Conservation (phyloP, 2,329 filamentous ascomycete genomes). For the Trichoderma sp. region DNA sequence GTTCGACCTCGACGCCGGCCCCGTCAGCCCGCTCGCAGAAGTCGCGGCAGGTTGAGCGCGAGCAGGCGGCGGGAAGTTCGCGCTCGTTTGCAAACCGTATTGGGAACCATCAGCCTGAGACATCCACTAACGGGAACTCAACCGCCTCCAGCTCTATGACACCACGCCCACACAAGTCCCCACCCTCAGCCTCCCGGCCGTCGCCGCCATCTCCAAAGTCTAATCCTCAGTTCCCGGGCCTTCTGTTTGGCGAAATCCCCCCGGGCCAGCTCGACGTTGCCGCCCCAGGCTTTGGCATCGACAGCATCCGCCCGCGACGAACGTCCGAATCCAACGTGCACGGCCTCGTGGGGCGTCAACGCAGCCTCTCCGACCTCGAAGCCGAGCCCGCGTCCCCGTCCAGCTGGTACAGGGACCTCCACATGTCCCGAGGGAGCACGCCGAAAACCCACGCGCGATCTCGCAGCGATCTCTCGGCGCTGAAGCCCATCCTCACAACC, state of each 20-base stretch:
- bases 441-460: constrained; percentile 51
- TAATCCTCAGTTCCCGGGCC: constrained; percentile 48
- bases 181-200: constrained; percentile 41
- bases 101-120: constrained; percentile 19
- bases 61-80: constrained; percentile 55
- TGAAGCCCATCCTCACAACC: constrained; percentile 38
- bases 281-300: constrained; percentile 63
- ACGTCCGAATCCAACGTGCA: constrained; percentile 72
- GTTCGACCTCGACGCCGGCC: constrained; percentile 22
- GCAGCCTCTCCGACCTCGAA: constrained; percentile 59
- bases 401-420: constrained; percentile 60
- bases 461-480: constrained; percentile 61
- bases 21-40: constrained; percentile 46
- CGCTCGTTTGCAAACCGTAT: constrained; percentile 60
- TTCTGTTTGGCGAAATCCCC: constrained; percentile 75
- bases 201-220: constrained; percentile 40
- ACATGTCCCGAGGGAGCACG: constrained; percentile 34
- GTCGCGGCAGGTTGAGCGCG: constrained; percentile 52
- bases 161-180: constrained; percentile 39
- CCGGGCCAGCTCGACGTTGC: constrained; percentile 58
- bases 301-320: constrained; percentile 55
- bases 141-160: constrained; percentile 43
- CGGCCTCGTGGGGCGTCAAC: constrained; percentile 53
- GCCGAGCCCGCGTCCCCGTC: constrained; percentile 65
- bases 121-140: constrained; percentile 38